A percentile compares a stretch with the other conserved stretches of the same genome.
Conservation (phyloP, 352 stramenopile genomes). For the Thalassiosira tumida region DNA sequence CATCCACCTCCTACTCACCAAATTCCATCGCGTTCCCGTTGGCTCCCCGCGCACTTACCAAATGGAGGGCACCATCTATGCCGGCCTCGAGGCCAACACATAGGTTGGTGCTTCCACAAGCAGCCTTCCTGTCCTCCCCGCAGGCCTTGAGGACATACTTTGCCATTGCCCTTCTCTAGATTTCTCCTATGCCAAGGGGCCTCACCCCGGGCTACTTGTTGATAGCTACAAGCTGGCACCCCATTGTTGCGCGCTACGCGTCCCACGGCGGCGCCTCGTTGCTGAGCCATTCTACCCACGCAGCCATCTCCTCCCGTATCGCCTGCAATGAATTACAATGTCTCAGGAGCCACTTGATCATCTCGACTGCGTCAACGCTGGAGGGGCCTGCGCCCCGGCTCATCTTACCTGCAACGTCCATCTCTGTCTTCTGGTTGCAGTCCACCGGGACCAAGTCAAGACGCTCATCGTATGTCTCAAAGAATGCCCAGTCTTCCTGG, state of each 20-base stretch:
- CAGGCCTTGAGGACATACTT: not conserved
- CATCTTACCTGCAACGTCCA: constrained; percentile 31
- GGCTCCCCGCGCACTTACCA: not conserved
- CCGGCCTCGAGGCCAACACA: constrained; percentile 72
- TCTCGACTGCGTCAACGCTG: constrained; percentile 39
- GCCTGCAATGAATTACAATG: not conserved
- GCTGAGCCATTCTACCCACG: constrained; percentile 56
- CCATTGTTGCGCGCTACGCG: constrained; percentile 62
- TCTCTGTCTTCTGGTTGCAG: constrained; percentile 47
- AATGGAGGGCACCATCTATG: constrained; percentile 72
- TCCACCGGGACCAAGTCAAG: constrained; percentile 5
- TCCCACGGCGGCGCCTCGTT: constrained; percentile 71
- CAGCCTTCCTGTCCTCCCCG: not conserved
- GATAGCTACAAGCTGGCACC: constrained; percentile 38
- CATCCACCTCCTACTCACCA: not conserved
- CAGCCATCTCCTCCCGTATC: constrained; percentile 51
- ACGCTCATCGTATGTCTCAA: constrained; percentile 20
- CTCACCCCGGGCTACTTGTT: constrained; percentile 73
- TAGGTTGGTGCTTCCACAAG: constrained; percentile 64
- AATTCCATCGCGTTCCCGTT: not conserved
- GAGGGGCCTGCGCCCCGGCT: constrained; percentile 49
- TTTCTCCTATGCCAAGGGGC: constrained; percentile 68
- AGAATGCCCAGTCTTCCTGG: not conserved
- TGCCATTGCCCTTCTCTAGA: too few species aligned
- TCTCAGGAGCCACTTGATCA: constrained; percentile 61